phyloP scores from a whole-genome alignment of 2,329 filamentous ascomycete species.

The Pseudocercospora fijiensis region DNA sequence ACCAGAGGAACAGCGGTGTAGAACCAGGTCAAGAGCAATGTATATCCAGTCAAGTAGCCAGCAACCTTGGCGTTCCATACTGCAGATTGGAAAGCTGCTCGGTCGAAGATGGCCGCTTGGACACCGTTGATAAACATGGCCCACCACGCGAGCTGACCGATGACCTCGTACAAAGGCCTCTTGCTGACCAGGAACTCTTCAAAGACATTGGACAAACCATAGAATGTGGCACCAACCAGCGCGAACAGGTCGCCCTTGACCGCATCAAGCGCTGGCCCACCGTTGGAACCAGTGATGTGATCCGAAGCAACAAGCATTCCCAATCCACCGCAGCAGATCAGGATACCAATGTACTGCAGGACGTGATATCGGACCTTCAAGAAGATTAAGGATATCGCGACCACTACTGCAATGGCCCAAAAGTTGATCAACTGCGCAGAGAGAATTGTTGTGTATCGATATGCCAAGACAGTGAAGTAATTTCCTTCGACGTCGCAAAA shows the following conservation, averaged over 20 bases:
- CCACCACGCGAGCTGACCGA: constrained; percentile 86
- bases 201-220: constrained; percentile 85
- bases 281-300: constrained; percentile 74
- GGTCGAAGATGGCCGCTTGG: constrained; percentile 90
- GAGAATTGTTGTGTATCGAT: constrained; percentile 86
- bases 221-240: constrained; percentile 82
- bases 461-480: constrained; percentile 95
- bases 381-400: constrained; percentile 76
- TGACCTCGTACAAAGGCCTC: constrained; percentile 85
- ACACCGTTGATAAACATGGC: constrained; percentile 88
- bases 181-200: constrained; percentile 93
- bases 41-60: constrained; percentile 88
- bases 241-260: constrained; percentile 93
- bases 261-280: constrained; percentile 65
- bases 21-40: constrained; percentile 76
- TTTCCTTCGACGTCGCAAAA: constrained; percentile 96
- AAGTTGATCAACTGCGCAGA: constrained; percentile 97
- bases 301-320: constrained; percentile 84
- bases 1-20: constrained; percentile 85
- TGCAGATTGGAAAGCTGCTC: constrained; percentile 59
- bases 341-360: constrained; percentile 80
- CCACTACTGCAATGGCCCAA: constrained; percentile 94
- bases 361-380: constrained; percentile 86
- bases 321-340: constrained; percentile 88
- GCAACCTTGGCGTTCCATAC: constrained; percentile 56